Evolutionary conservation across 1,284 basidiomycete species (phyloP), one percentile per base, ranked within the genome.

Genomic region (Anthracocystis walkeri): DNA sequence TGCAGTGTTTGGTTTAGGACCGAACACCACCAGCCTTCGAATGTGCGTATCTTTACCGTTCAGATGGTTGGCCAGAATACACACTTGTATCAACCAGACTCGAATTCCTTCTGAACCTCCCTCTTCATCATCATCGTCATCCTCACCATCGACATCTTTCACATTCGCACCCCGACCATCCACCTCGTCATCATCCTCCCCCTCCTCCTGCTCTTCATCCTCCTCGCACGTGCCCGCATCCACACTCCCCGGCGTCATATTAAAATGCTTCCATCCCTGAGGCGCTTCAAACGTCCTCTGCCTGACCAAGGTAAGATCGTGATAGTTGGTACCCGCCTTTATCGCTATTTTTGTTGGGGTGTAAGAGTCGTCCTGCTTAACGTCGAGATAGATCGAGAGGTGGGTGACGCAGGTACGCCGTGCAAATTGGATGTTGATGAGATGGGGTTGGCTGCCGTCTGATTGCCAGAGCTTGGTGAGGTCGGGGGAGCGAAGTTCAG

Each of bases 11-110:
- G 42, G 7, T 33, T 62, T 63, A 23, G 94, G 92, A 0, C 95
- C 96, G 67, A 94, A 90, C 23, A 98, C 89, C 57, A 89, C 90
- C 45, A 99, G 86, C 1, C 95, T 94, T 20, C 97, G 90, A 16
- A 99, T 92, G 86, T 99, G 97, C 10, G 97, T 99, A 86, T 99
- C 97, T 85, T 99, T 99, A 4, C 97, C 97, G 79, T 96, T 97
- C 89, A 97, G 92, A 83, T 99, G 95, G 83, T 99, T 99, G 21
- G 92, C 91, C 21, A 95, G 88, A 58, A 99, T 90, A 65, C 95
- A 91, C 33, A 99, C 89, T 82, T 98, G 95, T 5, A 99, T 86
- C 12, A 97, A 90, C 84, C 96, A 95, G 2, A 93, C 65, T 16
- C 44, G 41, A n/a, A 62, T 75, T 18, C 49, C 75, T 41, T 72